phyloP scores from a whole-genome alignment of 2,329 filamentous ascomycete species.

The Xylariaceae sp. region DNA sequence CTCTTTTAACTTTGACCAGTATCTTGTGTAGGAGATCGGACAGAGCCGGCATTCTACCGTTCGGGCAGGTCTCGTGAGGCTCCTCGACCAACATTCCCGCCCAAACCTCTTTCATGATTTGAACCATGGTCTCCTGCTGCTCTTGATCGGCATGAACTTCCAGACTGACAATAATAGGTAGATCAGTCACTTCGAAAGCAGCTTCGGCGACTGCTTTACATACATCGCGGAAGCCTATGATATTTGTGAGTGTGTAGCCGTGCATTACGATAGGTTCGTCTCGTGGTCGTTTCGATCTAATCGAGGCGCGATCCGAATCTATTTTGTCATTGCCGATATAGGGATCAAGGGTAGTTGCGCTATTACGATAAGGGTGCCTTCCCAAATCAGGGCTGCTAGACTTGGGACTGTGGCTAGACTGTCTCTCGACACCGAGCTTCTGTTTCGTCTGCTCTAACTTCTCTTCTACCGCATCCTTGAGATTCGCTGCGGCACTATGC shows the following conservation, averaged over 20 bases:
- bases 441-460: constrained; percentile 29
- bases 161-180: constrained; percentile 86
- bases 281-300: constrained; percentile 30
- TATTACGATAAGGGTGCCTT: constrained; percentile 11
- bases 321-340: constrained; percentile 8
- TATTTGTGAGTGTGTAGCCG: constrained; percentile 76
- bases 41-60: constrained; percentile 61
- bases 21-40: constrained; percentile 75
- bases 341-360: constrained; percentile 10
- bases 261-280: constrained; percentile 79
- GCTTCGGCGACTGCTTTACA: constrained; percentile 74
- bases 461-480: constrained; percentile 31
- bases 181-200: constrained; percentile 69
- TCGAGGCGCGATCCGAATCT: constrained; percentile 12
- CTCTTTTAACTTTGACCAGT: constrained; percentile 65
- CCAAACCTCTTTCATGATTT: constrained; percentile 92
- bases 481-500: constrained; percentile 39
- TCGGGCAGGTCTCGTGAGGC: constrained; percentile 45
- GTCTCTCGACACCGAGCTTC: constrained; percentile 24
- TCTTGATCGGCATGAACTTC: constrained; percentile 81
- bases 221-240: constrained; percentile 83
- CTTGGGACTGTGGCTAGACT: constrained; percentile 23
- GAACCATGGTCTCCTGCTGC: constrained; percentile 89
- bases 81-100: constrained; percentile 64
- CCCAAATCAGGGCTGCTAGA: constrained; percentile 21